Percentiles rank a stretch among this genome's conserved stretches.
phyloP scores from a whole-genome alignment of 192 early-diverging fungal genomes.

The Backusella luteola region DNA sequence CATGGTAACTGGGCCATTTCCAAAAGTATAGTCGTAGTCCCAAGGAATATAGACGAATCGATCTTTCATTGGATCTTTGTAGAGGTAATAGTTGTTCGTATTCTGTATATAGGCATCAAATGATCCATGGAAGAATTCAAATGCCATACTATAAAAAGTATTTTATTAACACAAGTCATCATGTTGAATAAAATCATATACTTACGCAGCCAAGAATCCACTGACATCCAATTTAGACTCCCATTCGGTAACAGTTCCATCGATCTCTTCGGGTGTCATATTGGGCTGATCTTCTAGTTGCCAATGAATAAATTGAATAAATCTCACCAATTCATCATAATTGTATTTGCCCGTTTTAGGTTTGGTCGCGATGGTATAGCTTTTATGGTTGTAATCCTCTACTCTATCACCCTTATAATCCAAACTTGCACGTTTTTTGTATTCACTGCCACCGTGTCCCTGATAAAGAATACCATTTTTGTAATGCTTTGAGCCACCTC shows the following conservation, averaged over 20 bases:
- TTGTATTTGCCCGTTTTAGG: conserved; percentile 2
- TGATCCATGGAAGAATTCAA: conserved; percentile 28
- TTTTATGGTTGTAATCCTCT: background rate
- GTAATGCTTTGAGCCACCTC: background rate
- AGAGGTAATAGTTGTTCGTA: conserved; percentile 30
- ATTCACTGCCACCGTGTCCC: background rate
- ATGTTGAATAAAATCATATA: background rate
- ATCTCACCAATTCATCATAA: background rate
- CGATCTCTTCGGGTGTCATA: background rate
- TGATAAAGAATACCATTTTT: conserved; percentile 4
- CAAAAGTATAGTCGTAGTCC: conserved; percentile 29
- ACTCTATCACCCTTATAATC: conserved; percentile 17
- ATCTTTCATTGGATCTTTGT: conserved; percentile 18
- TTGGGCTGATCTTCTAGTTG: conserved; percentile 10
- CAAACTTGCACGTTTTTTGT: background rate
- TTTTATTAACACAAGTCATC: background rate
- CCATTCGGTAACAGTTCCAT: conserved; percentile 6
- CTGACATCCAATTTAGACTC: conserved; percentile 25
- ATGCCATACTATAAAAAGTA: conserved; percentile 27
- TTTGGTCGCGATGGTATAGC: background rate
- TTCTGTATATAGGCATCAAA: conserved; percentile 31
- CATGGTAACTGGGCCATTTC: conserved; percentile 27
- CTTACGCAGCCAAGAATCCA: conserved; percentile 31
- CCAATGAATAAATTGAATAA: conserved; percentile 30
- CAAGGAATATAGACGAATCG: conserved; percentile 19